phyloP scores from a whole-genome alignment of 2,329 filamentous ascomycete species.

The Alternaria metachromatica region DNA sequence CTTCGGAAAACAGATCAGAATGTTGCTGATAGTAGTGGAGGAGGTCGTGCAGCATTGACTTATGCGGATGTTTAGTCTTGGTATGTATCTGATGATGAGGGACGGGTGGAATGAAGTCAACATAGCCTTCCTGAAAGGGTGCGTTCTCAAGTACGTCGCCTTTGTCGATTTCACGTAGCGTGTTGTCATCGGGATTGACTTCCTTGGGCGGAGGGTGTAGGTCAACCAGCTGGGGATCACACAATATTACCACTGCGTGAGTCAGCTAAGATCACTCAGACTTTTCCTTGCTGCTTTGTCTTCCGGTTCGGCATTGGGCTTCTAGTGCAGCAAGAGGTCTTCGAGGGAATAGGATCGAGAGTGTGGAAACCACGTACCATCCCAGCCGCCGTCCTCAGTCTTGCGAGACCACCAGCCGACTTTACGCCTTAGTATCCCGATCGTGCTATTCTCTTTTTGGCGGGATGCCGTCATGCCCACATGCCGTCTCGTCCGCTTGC shows the following conservation, averaged over 20 bases:
- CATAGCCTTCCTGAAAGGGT: constrained; percentile 42
- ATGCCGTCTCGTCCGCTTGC: constrained; percentile 37
- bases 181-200: constrained; percentile 2
- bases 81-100: neutral
- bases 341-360: neutral
- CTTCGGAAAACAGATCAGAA: constrained; percentile 19
- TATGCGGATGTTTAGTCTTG: constrained; percentile 27
- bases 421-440: constrained; percentile 40
- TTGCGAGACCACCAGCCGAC: constrained; percentile 39
- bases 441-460: constrained; percentile 31
- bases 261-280: neutral
- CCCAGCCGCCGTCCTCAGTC: constrained; percentile 35
- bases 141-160: constrained; percentile 17
- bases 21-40: constrained; percentile 36
- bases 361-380: constrained; percentile 36
- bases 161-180: constrained; percentile 4
- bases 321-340: no score
- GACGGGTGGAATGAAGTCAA: constrained; percentile 34
- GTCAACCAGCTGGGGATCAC: constrained; percentile 37
- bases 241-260: constrained; percentile 37
- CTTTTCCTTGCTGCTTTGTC: neutral
- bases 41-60: constrained; percentile 38
- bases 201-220: constrained; percentile 22
- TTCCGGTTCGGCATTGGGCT: neutral
- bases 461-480: constrained; percentile 42